Base-by-base conservation (phyloP, 139 green algal species). In the Picochlorum costavermella region DNA sequence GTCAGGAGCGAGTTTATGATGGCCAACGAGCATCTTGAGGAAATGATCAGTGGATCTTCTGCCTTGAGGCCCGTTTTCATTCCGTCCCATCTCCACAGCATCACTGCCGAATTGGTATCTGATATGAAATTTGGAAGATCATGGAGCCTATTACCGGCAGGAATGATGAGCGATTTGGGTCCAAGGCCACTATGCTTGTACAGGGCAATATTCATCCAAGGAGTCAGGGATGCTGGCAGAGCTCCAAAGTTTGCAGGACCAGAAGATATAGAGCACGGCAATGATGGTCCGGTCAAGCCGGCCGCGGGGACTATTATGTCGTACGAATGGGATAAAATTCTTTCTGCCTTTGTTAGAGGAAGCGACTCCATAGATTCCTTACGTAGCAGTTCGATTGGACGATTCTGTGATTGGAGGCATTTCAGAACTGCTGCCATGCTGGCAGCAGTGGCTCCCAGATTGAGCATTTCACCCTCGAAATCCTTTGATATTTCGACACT, bases 381-480 rank as follows among this genome's bases (percentile, higher is more conserved):
- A 2, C 88, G 67, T 65, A 96, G 74, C 62, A 96, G 75, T 78
- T 96, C 88, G 45, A 95, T 57, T 2, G 68, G 63, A 25, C 75
- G 68, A 4, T 60, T 69, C 31, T 56, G 29, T 8, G 61, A 29
- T 1, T 60, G 36, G 6, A 79, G 68, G 37, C 66, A 75, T 62
- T 82, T 71, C 65, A 88, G 71, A 20, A 81, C 57, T 2, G 67
- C 67, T 1, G 80, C 80, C 68, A 89, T 61, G 1, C 73, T 75
- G 49, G 43, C 49, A 12, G 76, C 72, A 49, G 72, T 75, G 40
- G 37, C 50, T 0, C 74, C 79, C 61, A 91, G 75, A 26, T 62
- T 60, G 49, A 65, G 63, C 85, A 94, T 86, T 56, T 92, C 86
- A 2, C 86, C 86, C 61, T 92, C 84, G 69, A 92, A 94, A 4